Conservation (phyloP, 768 basidiomycete species). For the Rhizopogon vulgaris region DNA sequence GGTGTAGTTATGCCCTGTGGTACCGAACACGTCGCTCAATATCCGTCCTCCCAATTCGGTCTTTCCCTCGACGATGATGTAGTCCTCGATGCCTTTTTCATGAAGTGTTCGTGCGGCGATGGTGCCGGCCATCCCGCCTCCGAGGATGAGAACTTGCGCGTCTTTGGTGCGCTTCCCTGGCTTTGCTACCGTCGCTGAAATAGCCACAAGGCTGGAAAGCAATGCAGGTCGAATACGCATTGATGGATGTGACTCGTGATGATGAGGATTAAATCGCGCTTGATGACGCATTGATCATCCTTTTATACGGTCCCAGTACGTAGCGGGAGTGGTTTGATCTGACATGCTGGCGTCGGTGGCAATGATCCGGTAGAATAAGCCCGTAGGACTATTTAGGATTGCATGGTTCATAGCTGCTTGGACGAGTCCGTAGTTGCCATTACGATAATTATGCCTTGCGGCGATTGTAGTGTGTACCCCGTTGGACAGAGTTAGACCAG, state of each 20-base stretch:
- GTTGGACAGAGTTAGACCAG: too few relatives aligned
- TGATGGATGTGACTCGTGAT: background rate
- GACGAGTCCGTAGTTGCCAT: too few relatives aligned
- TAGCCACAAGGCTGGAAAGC: background rate
- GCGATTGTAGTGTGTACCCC: too few relatives aligned
- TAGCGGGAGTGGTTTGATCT: too few relatives aligned
- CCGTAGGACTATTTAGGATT: too few relatives aligned
- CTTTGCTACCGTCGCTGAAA: background rate
- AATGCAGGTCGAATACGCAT: too few relatives aligned
- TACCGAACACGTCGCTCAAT: slow-evolving; percentile 40
- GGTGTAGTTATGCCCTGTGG: slow-evolving; percentile 27
- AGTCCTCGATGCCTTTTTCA: slow-evolving; percentile 45
- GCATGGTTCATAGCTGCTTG: too few relatives aligned
- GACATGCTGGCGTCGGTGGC: too few relatives aligned
- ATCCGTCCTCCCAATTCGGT: slow-evolving; percentile 56
- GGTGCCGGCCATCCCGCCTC: slow-evolving; percentile 63
- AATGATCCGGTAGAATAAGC: too few relatives aligned
- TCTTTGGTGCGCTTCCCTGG: slow-evolving; percentile 4
- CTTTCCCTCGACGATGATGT: slow-evolving; percentile 50
- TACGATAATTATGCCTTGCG: too few relatives aligned
- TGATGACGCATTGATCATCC: too few relatives aligned
- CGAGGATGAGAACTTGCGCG: slow-evolving; percentile 49
- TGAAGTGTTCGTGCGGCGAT: slow-evolving; percentile 59
- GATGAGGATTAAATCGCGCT: background rate
- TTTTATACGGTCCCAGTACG: too few relatives aligned